Evolutionary conservation across 768 basidiomycete genomes (phyloP).

Genomic region (Suillus luteus): DNA sequence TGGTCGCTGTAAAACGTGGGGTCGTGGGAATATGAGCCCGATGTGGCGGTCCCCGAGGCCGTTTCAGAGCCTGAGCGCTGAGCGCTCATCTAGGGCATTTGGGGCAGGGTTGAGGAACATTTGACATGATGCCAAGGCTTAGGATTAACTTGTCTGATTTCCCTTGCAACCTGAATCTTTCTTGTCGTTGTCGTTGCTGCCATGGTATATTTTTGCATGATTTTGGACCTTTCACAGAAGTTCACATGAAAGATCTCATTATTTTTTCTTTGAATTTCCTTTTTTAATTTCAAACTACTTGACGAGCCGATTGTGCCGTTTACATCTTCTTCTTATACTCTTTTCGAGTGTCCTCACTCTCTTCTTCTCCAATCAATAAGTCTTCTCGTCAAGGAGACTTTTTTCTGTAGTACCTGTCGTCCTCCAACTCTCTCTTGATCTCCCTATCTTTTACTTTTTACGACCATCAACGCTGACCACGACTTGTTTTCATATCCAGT

Average conservation of each 20-base stretch:
- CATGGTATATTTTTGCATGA: slow-evolving; percentile 16
- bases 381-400: slow-evolving; percentile 19
- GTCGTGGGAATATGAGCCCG: slow-evolving; percentile 36
- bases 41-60: background rate
- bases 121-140: slow-evolving; percentile 16
- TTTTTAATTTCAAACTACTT: slow-evolving; percentile 18
- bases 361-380: slow-evolving; percentile 21
- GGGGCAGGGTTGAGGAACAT: slow-evolving; percentile 10
- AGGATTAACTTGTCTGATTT: slow-evolving; percentile 17
- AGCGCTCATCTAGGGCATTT: slow-evolving; percentile 7
- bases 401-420: slow-evolving; percentile 22
- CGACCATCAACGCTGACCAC: slow-evolving; percentile 43
- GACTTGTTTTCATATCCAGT: slow-evolving; percentile 31
- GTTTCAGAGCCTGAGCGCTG: slow-evolving; percentile 8
- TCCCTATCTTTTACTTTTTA: slow-evolving; percentile 27
- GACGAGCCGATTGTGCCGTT: slow-evolving; percentile 20
- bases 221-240: slow-evolving; percentile 18
- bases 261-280: slow-evolving; percentile 14
- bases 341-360: slow-evolving; percentile 23
- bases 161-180: slow-evolving; percentile 10
- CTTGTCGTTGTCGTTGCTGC: slow-evolving; percentile 24
- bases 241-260: slow-evolving; percentile 4
- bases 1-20: slow-evolving; percentile 44
- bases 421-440: slow-evolving; percentile 22
- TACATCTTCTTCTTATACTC: slow-evolving; percentile 41